Conservation (phyloP, 352 stramenopile genomes). For the Phytophthora sp. region DNA sequence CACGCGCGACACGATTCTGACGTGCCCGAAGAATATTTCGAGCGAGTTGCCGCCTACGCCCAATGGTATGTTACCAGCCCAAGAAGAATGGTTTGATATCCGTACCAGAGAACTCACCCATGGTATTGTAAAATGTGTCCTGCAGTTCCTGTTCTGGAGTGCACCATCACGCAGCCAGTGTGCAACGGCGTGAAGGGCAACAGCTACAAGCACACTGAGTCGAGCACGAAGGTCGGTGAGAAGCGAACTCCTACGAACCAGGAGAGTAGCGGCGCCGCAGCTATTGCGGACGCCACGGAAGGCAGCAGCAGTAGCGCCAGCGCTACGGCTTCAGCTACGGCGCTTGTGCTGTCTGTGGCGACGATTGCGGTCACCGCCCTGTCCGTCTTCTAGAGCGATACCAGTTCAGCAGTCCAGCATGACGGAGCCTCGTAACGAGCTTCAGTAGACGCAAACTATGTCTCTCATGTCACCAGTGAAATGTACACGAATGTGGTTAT, state of each 20-base stretch:
- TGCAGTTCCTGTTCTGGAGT: slow-evolving; percentile 40
- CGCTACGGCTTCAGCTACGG: slow-evolving; percentile 4
- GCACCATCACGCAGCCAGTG: slow-evolving; percentile 39
- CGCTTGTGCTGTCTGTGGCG: slow-evolving; percentile 24
- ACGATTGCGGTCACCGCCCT: slow-evolving; percentile 17
- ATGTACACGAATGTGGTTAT: slow-evolving; percentile 17
- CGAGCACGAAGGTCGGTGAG: slow-evolving; percentile 26
- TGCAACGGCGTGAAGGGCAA: slow-evolving; percentile 49
- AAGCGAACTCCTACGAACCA: slow-evolving; percentile 35
- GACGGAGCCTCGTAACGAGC: not conserved
- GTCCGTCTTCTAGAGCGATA: slow-evolving; percentile 26
- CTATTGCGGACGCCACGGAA: not conserved
- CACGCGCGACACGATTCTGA: slow-evolving; percentile 36
- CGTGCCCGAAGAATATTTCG: slow-evolving; percentile 54
- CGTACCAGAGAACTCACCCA: not conserved
- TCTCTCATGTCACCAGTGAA: slow-evolving; percentile 16
- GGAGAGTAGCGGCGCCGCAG: slow-evolving; percentile 4
- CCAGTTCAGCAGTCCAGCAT: not conserved
- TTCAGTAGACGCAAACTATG: not conserved
- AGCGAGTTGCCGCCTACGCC: slow-evolving; percentile 45
- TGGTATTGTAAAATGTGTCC: not conserved
- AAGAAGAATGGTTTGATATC: too few relatives aligned
- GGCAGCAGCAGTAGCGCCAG: slow-evolving; percentile 11
- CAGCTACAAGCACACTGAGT: slow-evolving; percentile 24
- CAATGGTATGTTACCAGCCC: slow-evolving; percentile 17